These are phyloP conservation scores for Cladobotryum mycophilum DNA, from an alignment of 2,329 filamentous ascomycete species.

Conservation along the genomic window DNA sequence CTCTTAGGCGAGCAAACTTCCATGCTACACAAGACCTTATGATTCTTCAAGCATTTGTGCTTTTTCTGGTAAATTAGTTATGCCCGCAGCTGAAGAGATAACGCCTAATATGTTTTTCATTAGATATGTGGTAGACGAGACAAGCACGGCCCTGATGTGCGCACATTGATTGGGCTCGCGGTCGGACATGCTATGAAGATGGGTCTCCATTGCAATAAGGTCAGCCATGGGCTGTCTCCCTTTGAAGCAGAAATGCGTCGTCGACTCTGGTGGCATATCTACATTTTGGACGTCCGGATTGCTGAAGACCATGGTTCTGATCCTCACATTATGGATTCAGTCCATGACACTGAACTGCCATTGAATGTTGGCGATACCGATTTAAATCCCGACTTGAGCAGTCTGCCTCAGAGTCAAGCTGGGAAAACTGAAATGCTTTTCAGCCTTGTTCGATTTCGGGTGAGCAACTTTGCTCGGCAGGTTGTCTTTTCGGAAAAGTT, in stretches of 20 bases:
- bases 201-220: slow-evolving; percentile 17
- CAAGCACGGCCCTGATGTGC: slow-evolving; percentile 8
- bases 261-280: slow-evolving; percentile 49
- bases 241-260: slow-evolving; percentile 49
- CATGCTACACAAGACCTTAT: slow-evolving; percentile 9
- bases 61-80: slow-evolving; percentile 12
- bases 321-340: slow-evolving; percentile 8
- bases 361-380: slow-evolving; percentile 5
- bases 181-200: slow-evolving; percentile 15
- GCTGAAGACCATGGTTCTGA: slow-evolving; percentile 46
- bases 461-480: slow-evolving; percentile 3
- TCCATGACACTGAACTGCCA: background rate
- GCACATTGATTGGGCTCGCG: slow-evolving; percentile 11
- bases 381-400: background rate
- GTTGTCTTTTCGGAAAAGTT: slow-evolving; percentile 10
- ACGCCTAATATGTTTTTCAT: no score
- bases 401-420: background rate
- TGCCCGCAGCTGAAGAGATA: no score
- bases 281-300: slow-evolving; percentile 40
- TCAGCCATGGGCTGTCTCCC: slow-evolving; percentile 31
- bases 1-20: slow-evolving; percentile 9
- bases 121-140: slow-evolving; percentile 8
- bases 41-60: slow-evolving; percentile 13
- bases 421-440: slow-evolving; percentile 14
- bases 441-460: slow-evolving; percentile 13